Evolutionary conservation across 257 asterid species (phyloP), one percentile per base, ranked within the genome.

Genomic region (Handroanthus guayacan): DNA sequence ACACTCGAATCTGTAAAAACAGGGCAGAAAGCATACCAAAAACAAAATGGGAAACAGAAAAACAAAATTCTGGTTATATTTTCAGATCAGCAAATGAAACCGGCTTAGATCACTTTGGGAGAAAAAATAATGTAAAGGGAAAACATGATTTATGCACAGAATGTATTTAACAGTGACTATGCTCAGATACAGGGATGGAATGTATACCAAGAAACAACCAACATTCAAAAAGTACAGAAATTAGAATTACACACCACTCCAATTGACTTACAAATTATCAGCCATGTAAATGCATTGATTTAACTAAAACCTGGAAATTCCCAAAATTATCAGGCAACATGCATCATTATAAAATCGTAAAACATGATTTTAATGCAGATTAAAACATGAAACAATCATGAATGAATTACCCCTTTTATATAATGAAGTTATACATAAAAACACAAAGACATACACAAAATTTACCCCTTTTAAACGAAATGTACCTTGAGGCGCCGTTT

Each of bases 271-370:
- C 1, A 51, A 64, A 41, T 65, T n/a, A 80, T 56, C 57, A 72
- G 58, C 76, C 72, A 56, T 39, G 74, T 71, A 71, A 68, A 18
- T 60, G 74, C 71, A 55, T 43, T 38, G 56, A 71, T 80, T 80
- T 8, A 70, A 75, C 79, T 34, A 52, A 76, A 79, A 73, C 79
- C 80, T 82, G 31, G 57, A 34, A 66, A 11, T 25, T 5, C 82
- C 67, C 74, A 64, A 25, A 64, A 73, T 75, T 74, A 77, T 67
- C 78, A 75, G 75, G n/a, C 44, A 78, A 48, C 87, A 77, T 82
- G 81, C 31, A 25, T 39, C 7, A 39, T 39, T 6, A 39, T 39
- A 39, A 39, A 39, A 39, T 39, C 44, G 7, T 39, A 39, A 39
- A 39, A 2, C 44, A 39, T 39, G 44, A 39, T 39, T 25, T 25